A percentile compares a stretch with the other conserved stretches of the same genome.
phyloP scores from a whole-genome alignment of 257 asterid genomes.

The Anisodus tanguticus region DNA sequence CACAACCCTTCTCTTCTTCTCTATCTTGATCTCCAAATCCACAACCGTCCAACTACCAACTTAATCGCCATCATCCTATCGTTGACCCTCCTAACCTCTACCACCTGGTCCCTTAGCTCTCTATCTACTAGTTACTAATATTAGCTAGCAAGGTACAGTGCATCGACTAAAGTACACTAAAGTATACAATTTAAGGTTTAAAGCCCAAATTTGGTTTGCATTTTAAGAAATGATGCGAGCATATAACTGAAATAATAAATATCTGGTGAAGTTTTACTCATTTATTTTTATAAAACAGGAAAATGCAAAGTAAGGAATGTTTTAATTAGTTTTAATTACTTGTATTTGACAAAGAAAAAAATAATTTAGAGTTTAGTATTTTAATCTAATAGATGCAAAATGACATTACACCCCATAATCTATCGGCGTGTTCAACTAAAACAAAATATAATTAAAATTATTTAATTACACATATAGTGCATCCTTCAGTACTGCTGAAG shows the following conservation, averaged over 20 bases:
- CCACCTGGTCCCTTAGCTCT: too few relatives aligned
- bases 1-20: too few relatives aligned
- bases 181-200: neutral
- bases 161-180: neutral
- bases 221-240: neutral
- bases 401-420: neutral
- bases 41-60: too few relatives aligned
- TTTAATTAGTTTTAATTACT: neutral
- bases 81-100: too few relatives aligned
- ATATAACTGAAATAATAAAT: neutral
- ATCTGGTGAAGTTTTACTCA: too few relatives aligned
- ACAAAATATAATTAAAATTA: neutral
- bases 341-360: too few relatives aligned
- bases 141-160: neutral
- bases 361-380: too few relatives aligned
- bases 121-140: neutral
- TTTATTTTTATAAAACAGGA: neutral
- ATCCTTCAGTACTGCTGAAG: neutral
- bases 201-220: neutral
- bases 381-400: neutral
- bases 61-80: too few relatives aligned
- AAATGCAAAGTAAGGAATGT: neutral
- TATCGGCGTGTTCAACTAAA: neutral
- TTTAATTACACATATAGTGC: neutral
- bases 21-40: too few relatives aligned